Base-by-base conservation (phyloP, 2,329 filamentous ascomycete genomes). In the Apiospora rasikravindrae region DNA sequence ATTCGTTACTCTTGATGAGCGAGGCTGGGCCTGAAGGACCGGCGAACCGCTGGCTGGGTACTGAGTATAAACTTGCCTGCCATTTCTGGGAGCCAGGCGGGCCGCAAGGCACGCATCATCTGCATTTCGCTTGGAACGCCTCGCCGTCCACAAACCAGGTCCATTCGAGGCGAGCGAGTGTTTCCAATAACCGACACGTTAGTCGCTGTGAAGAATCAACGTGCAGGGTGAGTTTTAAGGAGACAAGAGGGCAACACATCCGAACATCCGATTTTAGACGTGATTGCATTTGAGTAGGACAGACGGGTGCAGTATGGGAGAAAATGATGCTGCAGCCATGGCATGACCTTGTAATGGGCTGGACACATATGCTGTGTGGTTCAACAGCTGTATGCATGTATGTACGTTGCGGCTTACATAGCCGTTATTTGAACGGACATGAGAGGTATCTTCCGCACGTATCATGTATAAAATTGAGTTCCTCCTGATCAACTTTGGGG, bases 1-100 rank as follows among this genome's bases (percentile, higher is more conserved):
- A 71, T 40, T n/a, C 29, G 16, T 45, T 40, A 29, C 26, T 61
- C 57, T 69, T 66, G 49, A 42, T 72, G 70, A 47, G 69, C 26
- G 22, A 69, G 44, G 42, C 10, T 66, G 69, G 71, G 71, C 40
- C 64, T 13, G 47, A 53, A 69, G 71, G 71, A 67, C 71, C 71
- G 71, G 51, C 49, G 67, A 61, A 33, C 71, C 71, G 71, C 22
- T 33, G 19, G 19, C 57, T 40, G 57, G 57, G 19, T 40, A 40
- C 16, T n/a, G 10, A 64, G 19, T 40, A 64, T 64, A 29, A 37
- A 24, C 22, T 24, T 40, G 57, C 33, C n/a, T 64, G 33, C 10
- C n/a, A 64, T 40, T 40, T 19, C 14, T n/a, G 57, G 57, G 57
- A 64, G 57, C 22, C 57, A 64, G 57, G 57, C 33, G n/a, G 29